Evolutionary conservation across 2,329 filamentous ascomycete genomes (phyloP), one percentile per base, ranked within the genome.

Genomic region (Epichloe amarillans): DNA sequence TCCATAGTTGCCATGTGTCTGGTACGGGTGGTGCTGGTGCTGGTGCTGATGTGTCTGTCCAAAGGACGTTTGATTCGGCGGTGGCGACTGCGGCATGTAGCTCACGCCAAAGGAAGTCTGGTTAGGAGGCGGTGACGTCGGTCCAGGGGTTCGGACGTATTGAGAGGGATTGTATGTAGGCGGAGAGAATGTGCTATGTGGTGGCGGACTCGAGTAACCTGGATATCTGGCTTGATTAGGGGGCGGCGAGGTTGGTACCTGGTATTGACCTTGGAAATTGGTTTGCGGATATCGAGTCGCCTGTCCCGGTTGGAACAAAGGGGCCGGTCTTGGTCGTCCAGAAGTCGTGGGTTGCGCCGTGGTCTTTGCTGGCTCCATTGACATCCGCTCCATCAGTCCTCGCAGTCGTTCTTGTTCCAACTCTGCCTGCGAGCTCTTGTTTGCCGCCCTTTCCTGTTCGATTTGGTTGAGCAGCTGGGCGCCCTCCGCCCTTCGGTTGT

Each of bases 311-410:
- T 76, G 73, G 69, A 81, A 76, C 38, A 73, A 62, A 5, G 71
- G 64, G n/a, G 74, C 66, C 37, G 72, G 67, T 40, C 62, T 56
- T 52, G 60, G 60, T 47, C 61, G 56, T 36, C 51, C 57, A 15
- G 57, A 49, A 4, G 54, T 53, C 37, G 56, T 23, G 35, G 60
- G 55, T 47, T 58, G 55, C 7, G 62, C 66, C n/a, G 69, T 65
- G 11, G 68, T 62, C 40, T 64, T 64, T 64, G 51, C 70, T 45
- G 77, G 72, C n/a, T 91, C 88, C 69, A 96, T 84, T 1, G 89
- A 90, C 82, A 97, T 91, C 50, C 90, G 82, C 62, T 96, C 90
- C 93, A 98, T 97, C 40, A 98, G 72, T 41, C 86, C 86, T 52
- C 87, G 82, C 51, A 98, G 71, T 50, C 91, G 80, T 61, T 95